These are phyloP conservation scores for Ambispora gerdemannii DNA, from an alignment of 192 early-diverging fungal species.

Conservation along the genomic window DNA sequence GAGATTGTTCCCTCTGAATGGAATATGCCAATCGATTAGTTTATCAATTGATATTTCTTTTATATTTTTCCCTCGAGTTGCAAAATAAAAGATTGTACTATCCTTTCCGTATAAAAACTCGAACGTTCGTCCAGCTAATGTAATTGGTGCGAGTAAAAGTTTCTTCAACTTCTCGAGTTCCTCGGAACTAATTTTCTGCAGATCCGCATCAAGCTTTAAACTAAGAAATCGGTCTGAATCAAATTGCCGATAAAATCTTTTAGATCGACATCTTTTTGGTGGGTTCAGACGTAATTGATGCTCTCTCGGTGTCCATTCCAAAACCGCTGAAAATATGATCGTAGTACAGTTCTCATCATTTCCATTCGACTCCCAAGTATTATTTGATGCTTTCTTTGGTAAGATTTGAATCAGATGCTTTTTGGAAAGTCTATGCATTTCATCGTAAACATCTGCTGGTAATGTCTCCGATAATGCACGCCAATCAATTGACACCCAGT, in stretches of 20 bases:
- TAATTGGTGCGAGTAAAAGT: conserved; percentile 27
- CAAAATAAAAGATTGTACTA: conserved; percentile 31
- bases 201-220: conserved; percentile 16
- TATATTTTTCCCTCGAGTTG: conserved; percentile 32
- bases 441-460: neutral
- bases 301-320: neutral
- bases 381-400: neutral
- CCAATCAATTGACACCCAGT: neutral
- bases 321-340: neutral
- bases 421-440: neutral
- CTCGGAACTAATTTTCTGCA: neutral
- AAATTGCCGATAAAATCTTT: conserved; percentile 35
- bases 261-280: conserved; percentile 26
- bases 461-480: neutral
- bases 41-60: conserved; percentile 8
- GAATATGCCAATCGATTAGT: conserved; percentile 37
- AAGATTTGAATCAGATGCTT: neutral
- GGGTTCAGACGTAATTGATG: conserved; percentile 13
- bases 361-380: neutral
- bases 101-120: conserved; percentile 38
- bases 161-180: neutral
- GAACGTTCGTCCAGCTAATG: conserved; percentile 30
- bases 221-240: conserved; percentile 33
- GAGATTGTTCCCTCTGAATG: conserved; percentile 23
- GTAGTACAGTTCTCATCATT: too few relatives aligned